Conservation (phyloP, 176 grass and related monocot species). For the Microstegium vimineum region DNA sequence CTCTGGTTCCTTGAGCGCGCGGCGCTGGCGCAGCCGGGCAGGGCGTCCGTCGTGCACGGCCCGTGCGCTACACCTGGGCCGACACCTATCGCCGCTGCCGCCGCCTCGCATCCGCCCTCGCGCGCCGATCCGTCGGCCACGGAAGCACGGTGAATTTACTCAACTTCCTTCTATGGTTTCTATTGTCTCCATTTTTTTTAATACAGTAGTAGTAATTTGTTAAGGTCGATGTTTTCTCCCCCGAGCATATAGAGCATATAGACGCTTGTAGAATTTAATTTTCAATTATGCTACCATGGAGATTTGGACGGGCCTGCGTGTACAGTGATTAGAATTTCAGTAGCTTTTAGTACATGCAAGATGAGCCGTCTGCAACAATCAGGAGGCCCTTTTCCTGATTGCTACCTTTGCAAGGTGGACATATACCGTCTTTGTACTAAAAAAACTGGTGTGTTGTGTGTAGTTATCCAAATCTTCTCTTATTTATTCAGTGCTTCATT, state of each 20-base stretch:
- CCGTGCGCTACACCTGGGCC: conserved; percentile 68
- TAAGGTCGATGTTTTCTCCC: no score
- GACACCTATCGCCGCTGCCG: conserved; percentile 88
- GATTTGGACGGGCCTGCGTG: neutral
- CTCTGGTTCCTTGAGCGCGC: conserved; percentile 97
- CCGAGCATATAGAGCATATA: neutral
- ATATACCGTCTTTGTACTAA: neutral
- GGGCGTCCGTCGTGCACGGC: conserved; percentile 69
- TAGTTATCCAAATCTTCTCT: neutral
- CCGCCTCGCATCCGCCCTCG: conserved; percentile 79
- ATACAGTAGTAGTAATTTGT: neutral
- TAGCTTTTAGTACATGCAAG: neutral
- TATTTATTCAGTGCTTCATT: neutral
- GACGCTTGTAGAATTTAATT: neutral
- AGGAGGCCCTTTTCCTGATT: neutral
- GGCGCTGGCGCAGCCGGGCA: conserved; percentile 71
- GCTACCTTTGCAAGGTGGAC: neutral
- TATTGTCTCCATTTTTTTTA: neutral
- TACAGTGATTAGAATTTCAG: neutral
- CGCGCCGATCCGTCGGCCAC: conserved; percentile 49
- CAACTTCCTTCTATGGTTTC: neutral
- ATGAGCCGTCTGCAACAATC: neutral
- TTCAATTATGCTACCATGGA: no score
- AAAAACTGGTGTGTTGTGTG: neutral
- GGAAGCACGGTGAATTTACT: conserved; percentile 54